Base-by-base conservation (phyloP, 805 yeast species). In the Ogataea methylovora region DNA sequence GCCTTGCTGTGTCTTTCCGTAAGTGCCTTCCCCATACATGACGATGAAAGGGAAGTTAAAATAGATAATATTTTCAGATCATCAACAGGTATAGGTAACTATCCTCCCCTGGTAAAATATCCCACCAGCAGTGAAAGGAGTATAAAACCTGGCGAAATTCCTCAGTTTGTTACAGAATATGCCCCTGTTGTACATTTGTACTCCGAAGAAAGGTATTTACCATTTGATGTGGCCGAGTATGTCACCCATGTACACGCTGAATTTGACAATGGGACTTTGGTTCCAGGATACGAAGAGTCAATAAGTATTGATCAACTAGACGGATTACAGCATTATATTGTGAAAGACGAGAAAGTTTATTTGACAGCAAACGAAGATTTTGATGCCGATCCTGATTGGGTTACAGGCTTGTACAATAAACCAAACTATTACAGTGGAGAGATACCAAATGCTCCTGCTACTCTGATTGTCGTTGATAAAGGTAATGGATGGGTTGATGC, bases 401-500 rank as follows among this genome's bases (percentile, higher is more conserved):
- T 90, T 35, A 80, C 95, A 0, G 96, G 96, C 0, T 47, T 46
- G 18, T 52, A 62, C 16, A 81, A 81, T 47, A 63, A 67, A 35
- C 97, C 97, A 2, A 76, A 74, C 33, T 60, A 80, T 27, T 69
- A 76, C 35, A 75, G 77, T 20, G 97, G 96, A 0, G 70, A 69
- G 35, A 78, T 85, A 18, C 62, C 65, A 34, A 60, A 78, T 43
- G 96, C 94, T 0, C 94, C 96, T 0, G 88, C 94, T 0, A 69
- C 80, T 0, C 56, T 88, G 21, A 69, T 90, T 17, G 88, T 85
- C 1, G 88, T 84, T 1, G 97, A 90, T 51, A 88, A 87, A 53
- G 96, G 95, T 2, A 82, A 86, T 45, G 95, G 95, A 3, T 79
- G 92, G 85, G 83, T 88, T 0, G 98, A 90, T 54, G 85, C 97